Conservation (phyloP, 495 filamentous ascomycete species). For the Aspergillus baeticus region DNA sequence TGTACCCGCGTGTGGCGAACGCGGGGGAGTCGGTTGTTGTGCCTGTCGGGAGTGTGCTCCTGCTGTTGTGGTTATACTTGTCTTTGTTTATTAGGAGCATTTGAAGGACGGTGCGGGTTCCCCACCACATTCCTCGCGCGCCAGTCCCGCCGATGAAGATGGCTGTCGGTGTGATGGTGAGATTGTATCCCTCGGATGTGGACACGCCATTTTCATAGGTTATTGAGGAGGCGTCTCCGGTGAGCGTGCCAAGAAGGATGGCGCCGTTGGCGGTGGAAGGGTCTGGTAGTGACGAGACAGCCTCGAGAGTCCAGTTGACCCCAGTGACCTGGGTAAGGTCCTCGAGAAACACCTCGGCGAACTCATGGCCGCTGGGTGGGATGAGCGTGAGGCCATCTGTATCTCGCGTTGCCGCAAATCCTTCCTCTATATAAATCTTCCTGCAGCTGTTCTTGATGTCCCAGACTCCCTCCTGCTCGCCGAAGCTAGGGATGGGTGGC, state of each 20-base stretch:
- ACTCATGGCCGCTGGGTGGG: slow-evolving; percentile 48
- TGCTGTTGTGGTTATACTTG: no score
- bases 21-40: slow-evolving; percentile 43
- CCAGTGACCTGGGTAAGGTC: slow-evolving; percentile 42
- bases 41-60: slow-evolving; percentile 31
- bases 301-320: background rate
- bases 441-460: background rate
- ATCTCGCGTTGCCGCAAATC: slow-evolving; percentile 23
- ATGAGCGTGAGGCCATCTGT: slow-evolving; percentile 49
- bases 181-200: slow-evolving; percentile 50
- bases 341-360: slow-evolving; percentile 43
- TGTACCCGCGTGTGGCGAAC: slow-evolving; percentile 48
- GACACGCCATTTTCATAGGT: slow-evolving; percentile 45
- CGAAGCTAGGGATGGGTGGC: background rate
- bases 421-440: slow-evolving; percentile 24
- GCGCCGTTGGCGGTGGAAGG: background rate
- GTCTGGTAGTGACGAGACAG: background rate
- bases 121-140: slow-evolving; percentile 55
- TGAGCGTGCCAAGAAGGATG: background rate
- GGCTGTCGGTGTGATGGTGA: slow-evolving; percentile 29
- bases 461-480: background rate
- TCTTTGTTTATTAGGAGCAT: slow-evolving; percentile 32
- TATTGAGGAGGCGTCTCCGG: slow-evolving; percentile 14
- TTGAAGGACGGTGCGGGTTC: slow-evolving; percentile 52
- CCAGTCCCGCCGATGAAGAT: slow-evolving; percentile 46